Evolutionary conservation across 345 rosid genomes (phyloP).

Genomic region (Cochlearia excelsa): DNA sequence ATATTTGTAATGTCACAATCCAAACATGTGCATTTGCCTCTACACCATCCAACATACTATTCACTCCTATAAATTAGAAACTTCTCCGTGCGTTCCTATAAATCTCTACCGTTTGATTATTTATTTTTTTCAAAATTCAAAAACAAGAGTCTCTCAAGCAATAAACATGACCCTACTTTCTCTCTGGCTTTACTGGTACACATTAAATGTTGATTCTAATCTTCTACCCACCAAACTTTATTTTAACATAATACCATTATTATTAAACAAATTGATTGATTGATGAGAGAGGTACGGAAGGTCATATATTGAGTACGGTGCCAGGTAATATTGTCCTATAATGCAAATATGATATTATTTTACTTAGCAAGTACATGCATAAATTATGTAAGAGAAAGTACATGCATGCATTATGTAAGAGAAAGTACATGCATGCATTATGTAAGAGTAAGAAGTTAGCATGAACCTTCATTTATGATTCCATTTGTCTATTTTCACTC

Average conservation of each 20-base stretch:
- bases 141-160: constrained; percentile 13
- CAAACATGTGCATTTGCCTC: constrained; percentile 40
- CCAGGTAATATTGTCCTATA: constrained; percentile 35
- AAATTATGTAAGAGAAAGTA: constrained; percentile 28
- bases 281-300: constrained; percentile 37
- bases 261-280: constrained; percentile 12
- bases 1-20: constrained; percentile 17
- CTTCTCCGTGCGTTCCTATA: constrained; percentile 33
- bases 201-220: constrained; percentile 19
- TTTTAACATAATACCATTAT: not conserved
- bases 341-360: too few relatives aligned
- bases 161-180: constrained; percentile 23
- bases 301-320: constrained; percentile 40
- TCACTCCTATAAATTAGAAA: constrained; percentile 27
- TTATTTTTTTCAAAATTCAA: not conserved
- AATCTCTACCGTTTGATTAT: constrained; percentile 21
- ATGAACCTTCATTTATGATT: constrained; percentile 38
- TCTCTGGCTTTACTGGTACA: constrained; percentile 21
- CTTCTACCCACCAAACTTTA: constrained; percentile 10
- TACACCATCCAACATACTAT: constrained; percentile 39
- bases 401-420: constrained; percentile 24
- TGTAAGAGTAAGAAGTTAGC: constrained; percentile 20
- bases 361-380: too few relatives aligned
- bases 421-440: constrained; percentile 31
- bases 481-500: constrained; percentile 29